Evolutionary conservation across 371 early-diverging fungal species (phyloP).

Genomic region (Dichotomocladium elegans): DNA sequence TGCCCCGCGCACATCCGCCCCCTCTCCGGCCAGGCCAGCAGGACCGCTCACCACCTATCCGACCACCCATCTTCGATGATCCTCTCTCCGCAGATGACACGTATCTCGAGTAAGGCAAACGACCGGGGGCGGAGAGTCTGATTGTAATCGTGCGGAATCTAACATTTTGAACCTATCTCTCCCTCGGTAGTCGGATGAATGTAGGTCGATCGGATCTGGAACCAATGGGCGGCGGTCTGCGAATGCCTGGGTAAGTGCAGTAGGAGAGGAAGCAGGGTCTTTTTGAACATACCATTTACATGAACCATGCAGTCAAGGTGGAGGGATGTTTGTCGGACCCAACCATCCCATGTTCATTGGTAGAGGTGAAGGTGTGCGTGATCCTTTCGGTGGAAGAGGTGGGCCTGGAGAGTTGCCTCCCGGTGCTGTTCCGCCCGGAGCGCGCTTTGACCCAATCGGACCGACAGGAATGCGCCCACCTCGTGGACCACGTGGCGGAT

Average conservation of each 20-base stretch:
- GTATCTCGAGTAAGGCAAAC: slow-evolving; percentile 16
- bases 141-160: no score
- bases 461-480: slow-evolving; percentile 46
- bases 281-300: background rate
- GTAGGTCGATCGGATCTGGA: slow-evolving; percentile 61
- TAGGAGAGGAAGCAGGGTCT: background rate
- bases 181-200: slow-evolving; percentile 32
- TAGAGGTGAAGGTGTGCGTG: slow-evolving; percentile 33
- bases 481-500: slow-evolving; percentile 34
- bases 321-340: slow-evolving; percentile 88
- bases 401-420: no score
- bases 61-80: slow-evolving; percentile 30
- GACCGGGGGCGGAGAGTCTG: no score
- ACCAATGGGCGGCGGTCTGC: slow-evolving; percentile 47
- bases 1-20: no score
- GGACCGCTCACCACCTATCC: background rate
- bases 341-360: slow-evolving; percentile 84
- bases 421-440: slow-evolving; percentile 90
- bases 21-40: slow-evolving; percentile 3
- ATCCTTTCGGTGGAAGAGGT: slow-evolving; percentile 39
- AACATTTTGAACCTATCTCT: background rate
- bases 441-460: slow-evolving; percentile 90
- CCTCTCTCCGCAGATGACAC: slow-evolving; percentile 31
- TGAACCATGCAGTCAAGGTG: slow-evolving; percentile 37
- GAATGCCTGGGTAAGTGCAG: slow-evolving; percentile 39